Conservation (phyloP, 352 stramenopile species). For the Elongisporangium undulatum region DNA sequence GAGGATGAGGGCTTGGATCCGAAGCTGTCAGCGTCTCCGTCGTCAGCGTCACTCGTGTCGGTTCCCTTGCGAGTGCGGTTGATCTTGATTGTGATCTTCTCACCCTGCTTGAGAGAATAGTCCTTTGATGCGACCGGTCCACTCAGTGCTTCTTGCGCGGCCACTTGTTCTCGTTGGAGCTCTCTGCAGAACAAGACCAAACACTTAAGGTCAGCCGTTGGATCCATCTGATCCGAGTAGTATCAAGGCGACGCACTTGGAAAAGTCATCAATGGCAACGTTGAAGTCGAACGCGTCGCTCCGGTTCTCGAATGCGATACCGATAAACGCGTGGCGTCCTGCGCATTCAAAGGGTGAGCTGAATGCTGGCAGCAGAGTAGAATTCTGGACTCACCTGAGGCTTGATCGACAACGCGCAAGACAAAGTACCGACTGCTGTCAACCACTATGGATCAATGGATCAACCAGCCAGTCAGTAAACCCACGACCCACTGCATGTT, state of each 20-base stretch:
- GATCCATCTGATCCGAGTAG: not conserved
- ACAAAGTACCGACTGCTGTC: constrained; percentile 95
- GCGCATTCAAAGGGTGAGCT: not conserved
- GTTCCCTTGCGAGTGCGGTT: constrained; percentile 54
- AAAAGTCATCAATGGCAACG: constrained; percentile 88
- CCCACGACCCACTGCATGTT: not conserved
- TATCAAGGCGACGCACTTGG: constrained; percentile 35
- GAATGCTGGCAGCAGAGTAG: not conserved
- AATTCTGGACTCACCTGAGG: constrained; percentile 32
- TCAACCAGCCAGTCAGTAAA: constrained; percentile 6
- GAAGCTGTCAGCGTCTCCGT: constrained; percentile 21
- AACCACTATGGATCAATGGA: constrained; percentile 36
- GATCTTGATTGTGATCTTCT: constrained; percentile 90
- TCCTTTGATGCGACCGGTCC: constrained; percentile 53
- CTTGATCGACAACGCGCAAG: constrained; percentile 86
- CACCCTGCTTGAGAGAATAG: constrained; percentile 90
- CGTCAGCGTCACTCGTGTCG: constrained; percentile 28
- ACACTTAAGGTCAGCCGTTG: not conserved
- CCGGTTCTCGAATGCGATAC: constrained; percentile 92
- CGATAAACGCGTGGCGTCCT: constrained; percentile 91
- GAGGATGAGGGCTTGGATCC: constrained; percentile 16
- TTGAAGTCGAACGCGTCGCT: constrained; percentile 96
- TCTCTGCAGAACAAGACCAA: constrained; percentile 26
- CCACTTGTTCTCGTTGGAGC: constrained; percentile 49
- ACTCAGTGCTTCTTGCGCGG: constrained; percentile 24